Evolutionary conservation across 768 basidiomycete genomes (phyloP).

Genomic region (Asterophora lycoperdoides): DNA sequence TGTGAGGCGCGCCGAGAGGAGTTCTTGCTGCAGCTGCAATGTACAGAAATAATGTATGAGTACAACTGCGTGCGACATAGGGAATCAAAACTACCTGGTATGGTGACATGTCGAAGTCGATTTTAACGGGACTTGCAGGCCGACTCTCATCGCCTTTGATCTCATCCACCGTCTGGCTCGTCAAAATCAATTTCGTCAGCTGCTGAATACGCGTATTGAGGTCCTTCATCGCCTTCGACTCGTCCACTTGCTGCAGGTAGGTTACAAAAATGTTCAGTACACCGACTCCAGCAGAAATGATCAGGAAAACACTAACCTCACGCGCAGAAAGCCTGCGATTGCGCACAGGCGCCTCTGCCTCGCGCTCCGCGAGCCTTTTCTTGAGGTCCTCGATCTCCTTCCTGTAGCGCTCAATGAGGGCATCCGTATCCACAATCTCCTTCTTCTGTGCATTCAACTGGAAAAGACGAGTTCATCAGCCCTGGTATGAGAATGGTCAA

Average conservation of each 20-base stretch:
- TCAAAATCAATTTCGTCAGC: slow-evolving; percentile 79
- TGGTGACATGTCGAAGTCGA: slow-evolving; percentile 87
- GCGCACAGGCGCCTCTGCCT: slow-evolving; percentile 54
- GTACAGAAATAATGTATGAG: neutral
- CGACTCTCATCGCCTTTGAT: slow-evolving; percentile 64
- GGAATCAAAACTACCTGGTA: slow-evolving; percentile 52
- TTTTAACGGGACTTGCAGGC: slow-evolving; percentile 78
- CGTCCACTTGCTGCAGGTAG: slow-evolving; percentile 65
- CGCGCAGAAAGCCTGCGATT: slow-evolving; percentile 48
- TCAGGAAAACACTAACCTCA: slow-evolving; percentile 33
- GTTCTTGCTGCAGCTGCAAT: slow-evolving; percentile 77
- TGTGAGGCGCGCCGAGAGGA: slow-evolving; percentile 72
- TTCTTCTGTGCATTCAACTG: slow-evolving; percentile 86
- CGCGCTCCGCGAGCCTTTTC: slow-evolving; percentile 62
- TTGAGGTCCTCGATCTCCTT: slow-evolving; percentile 93
- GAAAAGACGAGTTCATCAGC: no score
- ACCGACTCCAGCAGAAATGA: neutral
- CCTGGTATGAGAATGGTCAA: no score
- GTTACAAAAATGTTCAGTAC: neutral
- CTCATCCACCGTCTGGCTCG: slow-evolving; percentile 79
- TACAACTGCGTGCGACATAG: neutral
- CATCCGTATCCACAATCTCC: slow-evolving; percentile 90
- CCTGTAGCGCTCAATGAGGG: slow-evolving; percentile 89
- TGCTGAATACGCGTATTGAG: slow-evolving; percentile 77
- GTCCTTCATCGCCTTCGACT: slow-evolving; percentile 81